Evolutionary conservation across 2,329 filamentous ascomycete genomes (phyloP).

Genomic region (Macrophomina tecta): DNA sequence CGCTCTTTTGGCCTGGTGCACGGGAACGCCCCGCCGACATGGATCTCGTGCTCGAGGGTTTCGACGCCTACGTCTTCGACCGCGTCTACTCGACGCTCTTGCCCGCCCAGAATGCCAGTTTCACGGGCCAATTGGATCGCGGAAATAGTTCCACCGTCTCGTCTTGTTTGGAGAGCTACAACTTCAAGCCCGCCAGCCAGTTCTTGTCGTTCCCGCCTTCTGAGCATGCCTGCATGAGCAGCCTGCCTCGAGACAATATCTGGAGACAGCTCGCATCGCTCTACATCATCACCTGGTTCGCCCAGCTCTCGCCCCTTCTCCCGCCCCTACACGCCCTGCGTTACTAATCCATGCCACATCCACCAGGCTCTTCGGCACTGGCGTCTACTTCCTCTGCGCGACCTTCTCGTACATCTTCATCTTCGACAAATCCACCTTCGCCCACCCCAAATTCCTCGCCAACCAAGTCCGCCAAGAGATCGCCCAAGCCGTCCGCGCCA

Average conservation of each 20-base stretch:
- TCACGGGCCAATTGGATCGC: constrained; percentile 65
- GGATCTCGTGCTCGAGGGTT: constrained; percentile 88
- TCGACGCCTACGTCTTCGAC: constrained; percentile 83
- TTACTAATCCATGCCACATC: too few species aligned
- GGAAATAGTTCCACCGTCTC: constrained; percentile 51
- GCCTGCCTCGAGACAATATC: constrained; percentile 77
- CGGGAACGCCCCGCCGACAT: constrained; percentile 58
- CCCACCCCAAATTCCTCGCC: constrained; percentile 57
- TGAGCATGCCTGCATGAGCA: constrained; percentile 78
- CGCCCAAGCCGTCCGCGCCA: constrained; percentile 49
- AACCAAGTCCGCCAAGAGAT: constrained; percentile 57
- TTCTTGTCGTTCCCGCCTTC: constrained; percentile 74
- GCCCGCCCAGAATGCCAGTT: constrained; percentile 55
- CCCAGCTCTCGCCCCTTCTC: not conserved
- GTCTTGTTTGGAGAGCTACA: constrained; percentile 52
- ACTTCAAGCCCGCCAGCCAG: constrained; percentile 74
- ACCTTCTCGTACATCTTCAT: constrained; percentile 33
- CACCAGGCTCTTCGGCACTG: not conserved
- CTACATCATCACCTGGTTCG: constrained; percentile 84
- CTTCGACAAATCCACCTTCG: constrained; percentile 54
- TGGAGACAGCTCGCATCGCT: constrained; percentile 76
- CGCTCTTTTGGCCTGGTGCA: too few species aligned
- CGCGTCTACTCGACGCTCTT: constrained; percentile 73
- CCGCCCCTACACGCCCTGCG: too few species aligned
- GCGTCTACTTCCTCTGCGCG: constrained; percentile 33